Base-by-base conservation (phyloP, 345 rosid genomes). In the Turnera subulata region DNA sequence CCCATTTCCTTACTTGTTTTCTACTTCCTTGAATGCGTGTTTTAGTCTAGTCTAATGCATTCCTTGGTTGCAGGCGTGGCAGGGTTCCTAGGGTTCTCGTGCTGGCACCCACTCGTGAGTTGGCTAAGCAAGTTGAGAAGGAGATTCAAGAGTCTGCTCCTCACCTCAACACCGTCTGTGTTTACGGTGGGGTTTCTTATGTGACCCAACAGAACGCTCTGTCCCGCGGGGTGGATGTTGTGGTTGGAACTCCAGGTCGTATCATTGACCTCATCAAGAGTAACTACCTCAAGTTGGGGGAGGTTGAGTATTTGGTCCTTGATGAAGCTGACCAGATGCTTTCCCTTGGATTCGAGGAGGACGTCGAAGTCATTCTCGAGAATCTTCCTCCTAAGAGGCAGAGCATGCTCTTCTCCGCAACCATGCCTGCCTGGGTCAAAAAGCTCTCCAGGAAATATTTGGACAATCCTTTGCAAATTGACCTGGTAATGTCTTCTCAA, bases 301-400 rank as follows among this genome's bases (percentile, higher is more conserved):
- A 93, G 73, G 92, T 93, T 62, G 85, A 89, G 63, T 93, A 48
- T 77, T 72, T 93, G 78, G 97, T 93, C n/a, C 94, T 93, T 59
- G 99, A 93, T 70, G 99, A 93, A 79, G 98, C 96, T 60, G 98
- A 91, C 70, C 96, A 83, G 80, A 91, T 91, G 98, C 98, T 91
- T 77, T 95, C 96, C 1, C 92, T 91, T 73, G 98, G 98, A 42
- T 91, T 91, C 52, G 98, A 88, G 82, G 96, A 91, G 76, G 96
- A 77, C 20, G 98, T 91, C 5, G 98, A 91, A 69, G 61, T 80
- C 6, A 93, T 93, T 74, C 75, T 93, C 46, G 89, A 89, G 70
- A 83, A 83, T 73, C 88, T 93, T 45, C 96, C 99, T 6, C 18
- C 83, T 14, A 80, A 89, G 73, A 55, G 97, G 50, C 99, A 93